These are phyloP conservation scores for Actinidia chinensis DNA, from an alignment of 179 eudicot genomes.

Conservation along the genomic window DNA sequence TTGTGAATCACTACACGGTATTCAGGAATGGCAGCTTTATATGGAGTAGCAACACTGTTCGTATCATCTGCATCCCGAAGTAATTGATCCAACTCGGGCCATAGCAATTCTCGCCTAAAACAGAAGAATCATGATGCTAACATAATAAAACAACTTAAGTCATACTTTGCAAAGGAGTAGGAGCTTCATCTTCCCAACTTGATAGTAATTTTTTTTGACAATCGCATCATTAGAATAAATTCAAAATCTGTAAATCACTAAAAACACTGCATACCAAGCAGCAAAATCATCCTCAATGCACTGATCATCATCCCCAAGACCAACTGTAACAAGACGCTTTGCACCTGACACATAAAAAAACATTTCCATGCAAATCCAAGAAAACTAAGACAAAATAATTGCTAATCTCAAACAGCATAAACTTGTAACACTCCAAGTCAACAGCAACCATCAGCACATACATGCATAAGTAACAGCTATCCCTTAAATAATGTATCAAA, in stretches of 20 bases:
- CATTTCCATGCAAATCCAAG: not conserved
- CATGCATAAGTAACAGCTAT: not conserved
- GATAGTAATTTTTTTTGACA: not conserved
- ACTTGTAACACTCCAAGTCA: not conserved
- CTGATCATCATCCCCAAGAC: conserved; percentile 97
- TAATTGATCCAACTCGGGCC: conserved; percentile 77
- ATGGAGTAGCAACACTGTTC: conserved; percentile 52
- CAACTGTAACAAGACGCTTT: conserved; percentile 74
- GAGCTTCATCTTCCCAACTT: conserved; percentile 1
- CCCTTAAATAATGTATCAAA: no score
- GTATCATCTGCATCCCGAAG: conserved; percentile 67
- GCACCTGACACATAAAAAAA: conserved; percentile 49
- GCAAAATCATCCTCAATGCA: conserved; percentile 94
- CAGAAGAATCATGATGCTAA: conserved; percentile 8
- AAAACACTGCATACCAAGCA: conserved; percentile 61
- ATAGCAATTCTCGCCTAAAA: conserved; percentile 66
- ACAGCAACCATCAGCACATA: not conserved
- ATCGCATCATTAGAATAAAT: not conserved
- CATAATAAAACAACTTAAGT: not conserved
- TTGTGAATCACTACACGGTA: conserved; percentile 67
- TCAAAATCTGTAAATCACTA: not conserved
- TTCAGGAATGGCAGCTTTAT: conserved; percentile 68
- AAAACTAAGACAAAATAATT: not conserved
- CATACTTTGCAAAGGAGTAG: not conserved
- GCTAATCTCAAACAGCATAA: not conserved